These are phyloP conservation scores for Crithidia acanthocephali DNA, from an alignment of 208 protist species.

Conservation along the genomic window DNA sequence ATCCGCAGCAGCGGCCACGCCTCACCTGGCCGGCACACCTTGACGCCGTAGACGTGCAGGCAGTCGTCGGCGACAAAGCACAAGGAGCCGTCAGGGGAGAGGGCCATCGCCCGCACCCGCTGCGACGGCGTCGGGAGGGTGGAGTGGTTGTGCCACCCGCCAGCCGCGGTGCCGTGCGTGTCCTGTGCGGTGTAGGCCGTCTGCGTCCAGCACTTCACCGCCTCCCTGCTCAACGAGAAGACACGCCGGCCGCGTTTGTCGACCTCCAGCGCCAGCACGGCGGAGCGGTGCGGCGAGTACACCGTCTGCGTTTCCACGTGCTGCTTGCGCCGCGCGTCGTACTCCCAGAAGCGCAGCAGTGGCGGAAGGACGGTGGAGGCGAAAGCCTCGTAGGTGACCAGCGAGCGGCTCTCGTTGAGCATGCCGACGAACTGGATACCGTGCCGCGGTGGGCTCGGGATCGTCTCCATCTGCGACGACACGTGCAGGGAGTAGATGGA, in stretches of 20 bases:
- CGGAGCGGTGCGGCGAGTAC: constrained; percentile 74
- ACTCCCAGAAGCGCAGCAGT: constrained; percentile 83
- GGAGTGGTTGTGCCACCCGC: constrained; percentile 78
- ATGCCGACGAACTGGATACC: constrained; percentile 84
- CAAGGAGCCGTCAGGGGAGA: constrained; percentile 71
- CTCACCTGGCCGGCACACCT: constrained; percentile 55
- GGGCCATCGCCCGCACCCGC: constrained; percentile 45
- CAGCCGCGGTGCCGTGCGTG: constrained; percentile 50
- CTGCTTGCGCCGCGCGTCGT: constrained; percentile 50
- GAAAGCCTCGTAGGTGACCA: constrained; percentile 88
- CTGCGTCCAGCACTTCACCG: constrained; percentile 84
- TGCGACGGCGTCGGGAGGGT: constrained; percentile 65
- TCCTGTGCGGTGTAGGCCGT: constrained; percentile 47
- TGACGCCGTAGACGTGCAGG: constrained; percentile 68
- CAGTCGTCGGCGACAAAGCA: constrained; percentile 86
- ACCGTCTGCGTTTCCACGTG: constrained; percentile 82
- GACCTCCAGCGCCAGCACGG: constrained; percentile 57
- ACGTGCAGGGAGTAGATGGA: constrained; percentile 88
- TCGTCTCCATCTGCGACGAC: constrained; percentile 86
- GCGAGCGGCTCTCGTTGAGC: constrained; percentile 58
- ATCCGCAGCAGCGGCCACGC: constrained; percentile 55
- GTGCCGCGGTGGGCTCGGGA: constrained; percentile 64
- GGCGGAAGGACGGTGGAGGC: constrained; percentile 58
- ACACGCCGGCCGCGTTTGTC: constrained; percentile 67
- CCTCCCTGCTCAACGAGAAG: constrained; percentile 72